Conservation (phyloP, 73 alveolate genomes). For the Symbiodinium natans region DNA sequence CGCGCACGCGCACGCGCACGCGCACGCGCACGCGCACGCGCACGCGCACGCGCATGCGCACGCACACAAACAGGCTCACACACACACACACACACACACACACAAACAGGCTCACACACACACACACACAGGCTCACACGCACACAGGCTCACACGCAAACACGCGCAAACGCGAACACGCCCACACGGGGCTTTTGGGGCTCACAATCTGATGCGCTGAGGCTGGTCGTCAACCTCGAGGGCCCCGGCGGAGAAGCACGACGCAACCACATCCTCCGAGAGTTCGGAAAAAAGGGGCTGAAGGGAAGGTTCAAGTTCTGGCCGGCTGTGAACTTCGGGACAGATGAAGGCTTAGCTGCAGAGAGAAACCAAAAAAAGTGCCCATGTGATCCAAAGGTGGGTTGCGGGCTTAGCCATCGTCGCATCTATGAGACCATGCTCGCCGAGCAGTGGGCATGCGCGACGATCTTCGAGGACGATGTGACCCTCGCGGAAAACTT, state of each 20-base stretch:
- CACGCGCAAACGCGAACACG: no score
- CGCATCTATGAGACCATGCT: slow-evolving; percentile 34
- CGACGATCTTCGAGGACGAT: slow-evolving; percentile 29
- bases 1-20: no score
- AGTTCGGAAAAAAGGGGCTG: slow-evolving; percentile 34
- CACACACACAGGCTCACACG: no score
- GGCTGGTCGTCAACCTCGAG: slow-evolving; percentile 8
- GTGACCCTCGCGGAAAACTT: slow-evolving; percentile 7
- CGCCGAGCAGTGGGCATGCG: slow-evolving; percentile 40
- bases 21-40: no score
- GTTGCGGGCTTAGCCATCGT: neutral
- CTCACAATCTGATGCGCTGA: neutral
- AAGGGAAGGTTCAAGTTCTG: neutral
- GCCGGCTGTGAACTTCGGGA: slow-evolving; percentile 26
- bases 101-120: no score
- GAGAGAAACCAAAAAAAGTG: neutral
- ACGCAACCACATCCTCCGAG: slow-evolving; percentile 21
- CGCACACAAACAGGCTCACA: no score
- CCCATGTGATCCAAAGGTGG: neutral
- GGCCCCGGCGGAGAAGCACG: slow-evolving; percentile 35
- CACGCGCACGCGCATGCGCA: no score
- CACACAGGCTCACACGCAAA: no score
- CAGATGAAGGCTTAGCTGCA: neutral
- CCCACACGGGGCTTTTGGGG: no score
- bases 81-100: no score